A percentile compares a stretch with the other conserved stretches of the same genome.
phyloP scores from a whole-genome alignment of 2,329 filamentous ascomycete species.

The Nemania bipapillata region DNA sequence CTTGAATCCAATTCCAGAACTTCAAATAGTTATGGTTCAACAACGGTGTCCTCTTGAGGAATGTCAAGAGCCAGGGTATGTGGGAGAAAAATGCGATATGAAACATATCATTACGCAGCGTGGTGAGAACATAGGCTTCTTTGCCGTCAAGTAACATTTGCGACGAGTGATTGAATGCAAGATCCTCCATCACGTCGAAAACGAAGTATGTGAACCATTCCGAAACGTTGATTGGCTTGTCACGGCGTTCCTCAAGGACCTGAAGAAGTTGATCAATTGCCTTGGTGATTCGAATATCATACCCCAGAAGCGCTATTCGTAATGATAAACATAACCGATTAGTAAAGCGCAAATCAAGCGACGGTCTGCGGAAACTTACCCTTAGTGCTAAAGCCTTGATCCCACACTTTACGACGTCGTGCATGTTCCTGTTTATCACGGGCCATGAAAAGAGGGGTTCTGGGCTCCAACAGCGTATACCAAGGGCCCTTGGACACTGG shows the following conservation, averaged over 20 bases:
- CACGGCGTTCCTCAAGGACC: neutral
- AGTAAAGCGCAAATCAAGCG: neutral
- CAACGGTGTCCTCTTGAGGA: neutral
- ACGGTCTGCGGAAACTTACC: neutral
- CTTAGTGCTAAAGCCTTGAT: slow-evolving; percentile 23
- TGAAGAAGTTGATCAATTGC: neutral
- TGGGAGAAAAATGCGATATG: neutral
- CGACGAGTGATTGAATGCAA: slow-evolving; percentile 46
- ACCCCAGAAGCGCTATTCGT: slow-evolving; percentile 40
- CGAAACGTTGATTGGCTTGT: slow-evolving; percentile 38
- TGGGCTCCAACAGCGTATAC: slow-evolving; percentile 52
- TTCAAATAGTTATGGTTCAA: slow-evolving; percentile 3
- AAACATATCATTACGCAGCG: neutral
- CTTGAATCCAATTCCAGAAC: neutral
- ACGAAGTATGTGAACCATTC: slow-evolving; percentile 43
- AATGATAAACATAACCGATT: neutral
- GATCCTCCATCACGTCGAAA: slow-evolving; percentile 47
- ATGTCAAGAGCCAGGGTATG: neutral
- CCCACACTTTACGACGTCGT: slow-evolving; percentile 44
- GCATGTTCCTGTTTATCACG: slow-evolving; percentile 48
- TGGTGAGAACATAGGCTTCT: slow-evolving; percentile 47
- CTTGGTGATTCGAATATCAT: slow-evolving; percentile 41
- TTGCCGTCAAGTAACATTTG: slow-evolving; percentile 35
- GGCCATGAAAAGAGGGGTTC: slow-evolving; percentile 53
- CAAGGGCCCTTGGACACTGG: slow-evolving; percentile 55